Conservation (phyloP, 176 grass and related monocot genomes). For the Olyra latifolia region DNA sequence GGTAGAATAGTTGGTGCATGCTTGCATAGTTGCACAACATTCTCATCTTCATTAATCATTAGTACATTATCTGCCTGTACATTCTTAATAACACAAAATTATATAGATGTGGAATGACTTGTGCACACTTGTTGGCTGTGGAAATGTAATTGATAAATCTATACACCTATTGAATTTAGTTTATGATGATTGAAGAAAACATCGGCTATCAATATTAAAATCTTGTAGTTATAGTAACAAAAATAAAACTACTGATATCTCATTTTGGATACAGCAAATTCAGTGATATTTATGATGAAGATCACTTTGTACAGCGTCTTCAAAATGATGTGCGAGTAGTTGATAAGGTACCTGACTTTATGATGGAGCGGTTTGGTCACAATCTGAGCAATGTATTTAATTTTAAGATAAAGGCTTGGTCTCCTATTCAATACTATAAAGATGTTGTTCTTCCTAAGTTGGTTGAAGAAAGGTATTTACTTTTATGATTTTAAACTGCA, state of each 20-base stretch:
- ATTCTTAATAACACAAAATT: slow-evolving; percentile 11
- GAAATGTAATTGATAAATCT: not conserved
- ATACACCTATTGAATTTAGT: not conserved
- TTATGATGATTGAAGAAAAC: not conserved
- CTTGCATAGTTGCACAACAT: not conserved
- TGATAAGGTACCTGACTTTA: slow-evolving; percentile 73
- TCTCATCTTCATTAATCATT: not conserved
- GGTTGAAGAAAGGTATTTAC: slow-evolving; percentile 81
- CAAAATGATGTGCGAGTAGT: slow-evolving; percentile 92
- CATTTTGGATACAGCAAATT: slow-evolving; percentile 80
- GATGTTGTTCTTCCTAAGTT: slow-evolving; percentile 88
- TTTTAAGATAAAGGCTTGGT: slow-evolving; percentile 99
- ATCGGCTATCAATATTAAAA: not conserved
- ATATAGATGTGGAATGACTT: not conserved
- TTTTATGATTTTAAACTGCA: slow-evolving; percentile 6
- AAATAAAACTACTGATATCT: slow-evolving; percentile 17
- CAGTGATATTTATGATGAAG: slow-evolving; percentile 93
- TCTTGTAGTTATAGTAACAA: not conserved
- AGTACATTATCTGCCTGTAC: not conserved
- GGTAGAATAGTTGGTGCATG: too few relatives aligned
- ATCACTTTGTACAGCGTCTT: slow-evolving; percentile 72
- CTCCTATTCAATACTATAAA: slow-evolving; percentile 77
- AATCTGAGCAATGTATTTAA: slow-evolving; percentile 93
- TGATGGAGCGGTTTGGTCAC: slow-evolving; percentile 93
- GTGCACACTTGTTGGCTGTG: not conserved